Evolutionary conservation across 768 basidiomycete genomes (phyloP).

Genomic region (Trametes gibbosa): DNA sequence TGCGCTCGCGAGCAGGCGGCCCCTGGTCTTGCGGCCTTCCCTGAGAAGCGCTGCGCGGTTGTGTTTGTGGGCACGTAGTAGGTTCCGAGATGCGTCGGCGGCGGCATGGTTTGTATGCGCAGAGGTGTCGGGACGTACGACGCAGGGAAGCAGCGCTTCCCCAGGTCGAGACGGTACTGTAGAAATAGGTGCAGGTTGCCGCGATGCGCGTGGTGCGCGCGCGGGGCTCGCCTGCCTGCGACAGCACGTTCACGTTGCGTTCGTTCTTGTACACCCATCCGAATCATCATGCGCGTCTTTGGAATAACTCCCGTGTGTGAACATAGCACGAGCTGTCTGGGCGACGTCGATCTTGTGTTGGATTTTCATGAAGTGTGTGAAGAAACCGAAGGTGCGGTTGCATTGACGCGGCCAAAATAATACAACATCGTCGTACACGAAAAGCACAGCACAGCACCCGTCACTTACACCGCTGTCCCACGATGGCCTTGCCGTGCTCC

Average conservation of each 20-base stretch:
- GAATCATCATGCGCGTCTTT: slow-evolving; percentile 8
- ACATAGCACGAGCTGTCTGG: too few relatives aligned
- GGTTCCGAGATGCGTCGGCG: slow-evolving; percentile 15
- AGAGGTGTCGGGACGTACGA: slow-evolving; percentile 26
- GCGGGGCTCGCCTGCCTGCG: slow-evolving; percentile 11
- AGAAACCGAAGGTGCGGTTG: not conserved
- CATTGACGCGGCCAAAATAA: not conserved
- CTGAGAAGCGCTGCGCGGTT: slow-evolving; percentile 7
- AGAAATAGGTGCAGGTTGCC: slow-evolving; percentile 11
- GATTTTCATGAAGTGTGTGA: not conserved
- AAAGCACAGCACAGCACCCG: not conserved
- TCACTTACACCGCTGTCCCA: slow-evolving; percentile 83
- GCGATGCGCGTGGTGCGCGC: not conserved
- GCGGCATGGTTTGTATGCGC: slow-evolving; percentile 24
- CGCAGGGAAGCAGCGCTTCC: slow-evolving; percentile 41
- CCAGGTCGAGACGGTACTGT: slow-evolving; percentile 26
- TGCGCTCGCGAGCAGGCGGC: not conserved
- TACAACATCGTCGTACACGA: slow-evolving; percentile 11
- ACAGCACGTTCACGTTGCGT: slow-evolving; percentile 28
- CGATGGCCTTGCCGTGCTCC: slow-evolving; percentile 62
- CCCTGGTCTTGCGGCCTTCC: slow-evolving; percentile 13
- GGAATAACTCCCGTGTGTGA: not conserved
- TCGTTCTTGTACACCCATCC: slow-evolving; percentile 21
- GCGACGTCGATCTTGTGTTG: too few relatives aligned
- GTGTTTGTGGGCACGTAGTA: not conserved